These are phyloP conservation scores for Trichoderma simmonsii DNA, from an alignment of 2,329 filamentous ascomycete species.

Conservation along the genomic window DNA sequence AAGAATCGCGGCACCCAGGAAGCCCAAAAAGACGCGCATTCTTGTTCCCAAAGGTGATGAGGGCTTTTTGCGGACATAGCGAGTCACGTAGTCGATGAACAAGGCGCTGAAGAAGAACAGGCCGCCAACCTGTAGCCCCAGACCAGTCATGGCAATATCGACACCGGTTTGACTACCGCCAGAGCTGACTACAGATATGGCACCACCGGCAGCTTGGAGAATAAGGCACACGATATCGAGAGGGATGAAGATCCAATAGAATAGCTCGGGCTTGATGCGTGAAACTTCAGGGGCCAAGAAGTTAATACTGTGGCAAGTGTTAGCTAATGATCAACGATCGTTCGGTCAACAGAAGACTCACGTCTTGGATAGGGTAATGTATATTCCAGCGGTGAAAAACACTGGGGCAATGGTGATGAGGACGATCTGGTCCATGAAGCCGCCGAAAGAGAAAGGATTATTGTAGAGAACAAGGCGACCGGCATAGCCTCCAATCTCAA, in stretches of 20 bases:
- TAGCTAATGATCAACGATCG: not conserved
- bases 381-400: slow-evolving; percentile 42
- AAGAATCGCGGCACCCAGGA: slow-evolving; percentile 52
- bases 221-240: slow-evolving; percentile 54
- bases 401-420: slow-evolving; percentile 46
- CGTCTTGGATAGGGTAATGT: slow-evolving; percentile 54
- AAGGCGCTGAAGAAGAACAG: slow-evolving; percentile 50
- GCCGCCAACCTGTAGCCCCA: slow-evolving; percentile 56
- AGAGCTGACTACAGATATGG: slow-evolving; percentile 43
- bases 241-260: slow-evolving; percentile 49
- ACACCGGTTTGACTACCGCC: slow-evolving; percentile 44
- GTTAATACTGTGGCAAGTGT: slow-evolving; percentile 34
- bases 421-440: slow-evolving; percentile 64
- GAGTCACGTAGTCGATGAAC: slow-evolving; percentile 47
- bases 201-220: slow-evolving; percentile 55
- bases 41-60: slow-evolving; percentile 22
- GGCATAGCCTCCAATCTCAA: slow-evolving; percentile 59
- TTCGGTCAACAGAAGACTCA: slow-evolving; percentile 21
- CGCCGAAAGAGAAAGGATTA: slow-evolving; percentile 54
- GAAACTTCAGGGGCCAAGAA: slow-evolving; percentile 38
- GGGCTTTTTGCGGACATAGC: slow-evolving; percentile 32
- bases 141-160: slow-evolving; percentile 45
- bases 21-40: slow-evolving; percentile 47
- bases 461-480: slow-evolving; percentile 54
- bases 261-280: slow-evolving; percentile 39